Evolutionary conservation across 495 filamentous ascomycete species (phyloP).

Genomic region (Aspergillus carlsbadensis): DNA sequence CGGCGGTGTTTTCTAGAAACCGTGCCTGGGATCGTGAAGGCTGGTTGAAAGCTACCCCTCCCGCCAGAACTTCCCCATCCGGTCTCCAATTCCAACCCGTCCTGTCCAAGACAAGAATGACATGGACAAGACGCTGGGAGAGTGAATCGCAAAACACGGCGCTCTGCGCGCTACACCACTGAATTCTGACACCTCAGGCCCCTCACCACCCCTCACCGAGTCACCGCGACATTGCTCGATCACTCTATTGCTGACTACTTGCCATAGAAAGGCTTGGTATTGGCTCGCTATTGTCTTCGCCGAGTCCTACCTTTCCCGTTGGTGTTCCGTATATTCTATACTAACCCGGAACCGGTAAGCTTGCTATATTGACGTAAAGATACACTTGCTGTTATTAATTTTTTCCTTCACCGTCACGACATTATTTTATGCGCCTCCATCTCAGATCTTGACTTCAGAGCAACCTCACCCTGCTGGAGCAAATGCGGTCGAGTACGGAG

Average conservation of each 20-base stretch:
- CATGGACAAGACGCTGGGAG: neutral
- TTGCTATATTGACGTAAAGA: slow-evolving; percentile 16
- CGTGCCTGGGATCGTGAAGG: neutral
- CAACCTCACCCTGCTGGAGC: neutral
- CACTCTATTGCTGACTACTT: neutral
- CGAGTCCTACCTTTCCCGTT: slow-evolving; percentile 6
- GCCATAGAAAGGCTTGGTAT: slow-evolving; percentile 12
- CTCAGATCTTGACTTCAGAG: neutral
- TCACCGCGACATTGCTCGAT: neutral
- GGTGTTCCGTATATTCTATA: neutral
- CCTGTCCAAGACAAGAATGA: too few relatives aligned
- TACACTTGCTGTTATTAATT: neutral
- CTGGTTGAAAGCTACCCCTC: neutral
- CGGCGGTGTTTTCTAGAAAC: neutral
- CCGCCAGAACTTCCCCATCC: neutral
- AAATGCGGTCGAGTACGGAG: neutral
- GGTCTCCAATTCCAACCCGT: neutral
- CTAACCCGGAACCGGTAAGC: slow-evolving; percentile 13
- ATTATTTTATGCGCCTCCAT: neutral
- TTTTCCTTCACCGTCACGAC: neutral
- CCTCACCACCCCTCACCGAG: neutral
- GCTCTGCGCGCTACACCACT: slow-evolving; percentile 13
- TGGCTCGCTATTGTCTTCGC: slow-evolving; percentile 8
- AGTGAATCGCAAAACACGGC: slow-evolving; percentile 3
- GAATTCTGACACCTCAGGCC: neutral